Conservation (phyloP, 2,329 filamentous ascomycete genomes). For the Uncinocarpus reesii region DNA sequence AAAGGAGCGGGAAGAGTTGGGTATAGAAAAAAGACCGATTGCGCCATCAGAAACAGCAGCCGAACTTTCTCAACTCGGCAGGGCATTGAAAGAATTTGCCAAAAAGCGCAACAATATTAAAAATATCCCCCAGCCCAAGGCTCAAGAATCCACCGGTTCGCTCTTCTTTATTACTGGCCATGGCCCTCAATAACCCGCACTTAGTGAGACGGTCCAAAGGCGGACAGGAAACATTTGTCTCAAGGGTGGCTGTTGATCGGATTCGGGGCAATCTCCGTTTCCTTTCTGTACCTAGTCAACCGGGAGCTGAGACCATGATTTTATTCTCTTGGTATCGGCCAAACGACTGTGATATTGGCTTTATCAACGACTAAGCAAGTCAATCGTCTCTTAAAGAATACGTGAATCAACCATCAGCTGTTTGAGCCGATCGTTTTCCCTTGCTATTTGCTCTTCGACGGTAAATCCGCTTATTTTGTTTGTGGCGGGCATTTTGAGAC, state of each 20-base stretch:
- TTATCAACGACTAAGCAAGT: not conserved
- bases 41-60: not conserved
- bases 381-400: not conserved
- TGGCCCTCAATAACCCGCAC: not conserved
- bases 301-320: not conserved
- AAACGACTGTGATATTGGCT: too few relatives aligned
- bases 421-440: not conserved
- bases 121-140: too few relatives aligned
- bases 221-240: too few relatives aligned
- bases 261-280: not conserved
- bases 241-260: not conserved
- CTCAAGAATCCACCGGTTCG: too few relatives aligned
- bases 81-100: not conserved
- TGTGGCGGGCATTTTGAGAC: not conserved
- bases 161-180: not conserved
- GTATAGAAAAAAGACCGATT: conserved; percentile 2
- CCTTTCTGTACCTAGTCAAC: not conserved
- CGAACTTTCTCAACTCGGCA: not conserved
- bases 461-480: not conserved
- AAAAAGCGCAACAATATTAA: not conserved
- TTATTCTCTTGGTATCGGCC: not conserved
- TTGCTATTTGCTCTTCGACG: not conserved
- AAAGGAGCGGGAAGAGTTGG: conserved; percentile 8
- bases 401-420: not conserved
- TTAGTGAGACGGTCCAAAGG: not conserved